Conservation (phyloP, 2,329 filamentous ascomycete species). For the Ophiostoma sp. region DNA sequence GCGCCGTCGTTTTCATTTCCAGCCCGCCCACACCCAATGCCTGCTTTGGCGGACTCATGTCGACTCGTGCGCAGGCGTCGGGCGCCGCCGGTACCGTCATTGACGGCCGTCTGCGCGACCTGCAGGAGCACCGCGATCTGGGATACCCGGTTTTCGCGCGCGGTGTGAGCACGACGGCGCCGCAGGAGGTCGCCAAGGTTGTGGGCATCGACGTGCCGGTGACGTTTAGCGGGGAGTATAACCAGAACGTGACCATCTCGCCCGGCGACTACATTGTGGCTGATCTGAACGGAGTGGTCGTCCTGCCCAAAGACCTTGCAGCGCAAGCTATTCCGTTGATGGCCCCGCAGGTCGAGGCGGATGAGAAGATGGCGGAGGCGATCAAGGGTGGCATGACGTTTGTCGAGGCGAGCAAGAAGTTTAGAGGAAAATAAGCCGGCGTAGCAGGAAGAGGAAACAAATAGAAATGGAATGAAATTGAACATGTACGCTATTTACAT, state of each 20-base stretch:
- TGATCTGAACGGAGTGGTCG: constrained; percentile 49
- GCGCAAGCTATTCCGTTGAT: constrained; percentile 45
- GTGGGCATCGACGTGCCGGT: constrained; percentile 45
- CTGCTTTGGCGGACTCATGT: constrained; percentile 57
- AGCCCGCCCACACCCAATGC: constrained; percentile 51
- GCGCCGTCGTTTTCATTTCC: constrained; percentile 53
- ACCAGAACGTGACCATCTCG: constrained; percentile 42
- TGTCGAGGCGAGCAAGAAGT: constrained; percentile 46
- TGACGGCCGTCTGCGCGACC: constrained; percentile 53
- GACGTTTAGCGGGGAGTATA: constrained; percentile 40
- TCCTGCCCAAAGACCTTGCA: constrained; percentile 43
- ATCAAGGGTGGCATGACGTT: constrained; percentile 47
- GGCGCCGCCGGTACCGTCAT: constrained; percentile 52
- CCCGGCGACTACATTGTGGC: constrained; percentile 49
- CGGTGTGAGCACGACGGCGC: constrained; percentile 47
- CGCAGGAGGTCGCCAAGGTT: constrained; percentile 45
- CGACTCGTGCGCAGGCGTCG: constrained; percentile 45
- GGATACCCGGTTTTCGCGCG: constrained; percentile 49
- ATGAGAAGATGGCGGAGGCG: constrained; percentile 44
- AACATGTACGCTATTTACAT: background rate
- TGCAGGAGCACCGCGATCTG: constrained; percentile 54
- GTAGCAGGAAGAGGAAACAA: background rate
- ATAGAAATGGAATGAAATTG: background rate
- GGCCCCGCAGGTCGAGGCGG: constrained; percentile 44
- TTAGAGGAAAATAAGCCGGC: constrained; percentile 29